Percentiles rank a stretch among this genome's conserved stretches.
phyloP scores from a whole-genome alignment of 768 basidiomycete species.

The Rossbeevera mucosa region DNA sequence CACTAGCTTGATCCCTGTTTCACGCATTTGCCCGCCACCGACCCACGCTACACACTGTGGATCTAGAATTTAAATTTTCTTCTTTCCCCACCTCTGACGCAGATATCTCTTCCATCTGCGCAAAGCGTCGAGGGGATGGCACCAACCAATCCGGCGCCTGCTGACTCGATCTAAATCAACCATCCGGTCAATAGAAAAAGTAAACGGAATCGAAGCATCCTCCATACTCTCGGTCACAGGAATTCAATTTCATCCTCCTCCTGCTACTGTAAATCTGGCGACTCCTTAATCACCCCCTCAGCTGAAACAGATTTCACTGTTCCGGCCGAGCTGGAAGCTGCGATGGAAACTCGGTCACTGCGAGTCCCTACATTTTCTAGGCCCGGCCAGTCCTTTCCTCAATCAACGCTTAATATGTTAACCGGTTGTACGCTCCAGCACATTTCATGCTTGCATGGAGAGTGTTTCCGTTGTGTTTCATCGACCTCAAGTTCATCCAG shows the following conservation, averaged over 20 bases:
- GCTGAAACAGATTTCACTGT: constrained; percentile 22
- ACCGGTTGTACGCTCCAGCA: constrained; percentile 4
- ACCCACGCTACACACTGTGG: constrained; percentile 1
- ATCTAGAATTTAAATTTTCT: constrained; percentile 26
- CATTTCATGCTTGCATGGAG: not conserved
- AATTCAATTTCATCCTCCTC: not conserved
- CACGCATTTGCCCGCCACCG: constrained; percentile 9
- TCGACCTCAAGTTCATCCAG: constrained; percentile 4
- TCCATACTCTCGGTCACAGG: constrained; percentile 12
- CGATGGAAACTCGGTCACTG: constrained; percentile 23
- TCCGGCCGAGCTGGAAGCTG: constrained; percentile 27
- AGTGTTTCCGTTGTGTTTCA: not conserved
- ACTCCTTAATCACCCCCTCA: constrained; percentile 10
- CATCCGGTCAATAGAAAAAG: constrained; percentile 23
- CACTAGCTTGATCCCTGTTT: constrained; percentile 9
- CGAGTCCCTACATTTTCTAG: constrained; percentile 1
- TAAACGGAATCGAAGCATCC: constrained; percentile 18
- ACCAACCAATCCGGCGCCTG: not conserved
- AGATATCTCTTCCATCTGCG: constrained; percentile 23
- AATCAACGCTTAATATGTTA: constrained; percentile 16
- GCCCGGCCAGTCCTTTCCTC: constrained; percentile 1
- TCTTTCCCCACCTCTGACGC: constrained; percentile 19
- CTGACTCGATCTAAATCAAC: constrained; percentile 24
- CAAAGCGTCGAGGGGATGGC: constrained; percentile 12
- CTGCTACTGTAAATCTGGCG: constrained; percentile 6